phyloP scores from a whole-genome alignment of 345 rosid genomes.

The Eucalyptus tenuipes region DNA sequence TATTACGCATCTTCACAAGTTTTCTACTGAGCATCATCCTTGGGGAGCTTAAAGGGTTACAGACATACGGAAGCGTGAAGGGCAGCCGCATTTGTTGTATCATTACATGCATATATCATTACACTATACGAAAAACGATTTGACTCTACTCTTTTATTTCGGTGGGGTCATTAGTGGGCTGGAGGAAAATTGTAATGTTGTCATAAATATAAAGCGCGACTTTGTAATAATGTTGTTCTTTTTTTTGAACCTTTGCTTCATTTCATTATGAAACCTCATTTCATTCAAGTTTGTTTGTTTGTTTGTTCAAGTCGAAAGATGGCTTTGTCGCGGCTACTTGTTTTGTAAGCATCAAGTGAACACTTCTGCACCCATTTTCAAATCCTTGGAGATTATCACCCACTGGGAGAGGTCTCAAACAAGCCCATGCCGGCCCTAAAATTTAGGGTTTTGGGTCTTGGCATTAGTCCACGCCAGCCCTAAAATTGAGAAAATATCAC shows the following conservation, averaged over 20 bases:
- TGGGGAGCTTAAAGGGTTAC: background rate
- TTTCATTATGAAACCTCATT: background rate
- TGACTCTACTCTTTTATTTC: background rate
- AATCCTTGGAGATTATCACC: background rate
- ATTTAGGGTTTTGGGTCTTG: too few relatives aligned
- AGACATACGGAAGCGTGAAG: background rate
- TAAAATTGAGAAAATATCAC: too few relatives aligned
- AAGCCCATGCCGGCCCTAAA: background rate
- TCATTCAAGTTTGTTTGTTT: background rate
- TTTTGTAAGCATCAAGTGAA: background rate
- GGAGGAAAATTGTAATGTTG: background rate
- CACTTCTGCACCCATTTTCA: background rate
- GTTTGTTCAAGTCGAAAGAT: background rate
- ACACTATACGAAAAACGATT: background rate
- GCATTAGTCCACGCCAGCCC: background rate
- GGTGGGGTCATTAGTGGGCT: background rate
- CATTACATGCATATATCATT: background rate
- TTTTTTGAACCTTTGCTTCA: background rate
- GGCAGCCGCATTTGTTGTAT: background rate
- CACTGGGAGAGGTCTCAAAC: background rate
- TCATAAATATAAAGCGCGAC: background rate
- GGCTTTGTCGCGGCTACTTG: background rate
- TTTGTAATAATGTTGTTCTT: background rate
- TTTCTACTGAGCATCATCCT: slow-evolving; percentile 35
- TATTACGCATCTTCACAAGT: slow-evolving; percentile 92